Base-by-base conservation (phyloP, 176 grass and related monocot species). In the Oryza meridionalis region DNA sequence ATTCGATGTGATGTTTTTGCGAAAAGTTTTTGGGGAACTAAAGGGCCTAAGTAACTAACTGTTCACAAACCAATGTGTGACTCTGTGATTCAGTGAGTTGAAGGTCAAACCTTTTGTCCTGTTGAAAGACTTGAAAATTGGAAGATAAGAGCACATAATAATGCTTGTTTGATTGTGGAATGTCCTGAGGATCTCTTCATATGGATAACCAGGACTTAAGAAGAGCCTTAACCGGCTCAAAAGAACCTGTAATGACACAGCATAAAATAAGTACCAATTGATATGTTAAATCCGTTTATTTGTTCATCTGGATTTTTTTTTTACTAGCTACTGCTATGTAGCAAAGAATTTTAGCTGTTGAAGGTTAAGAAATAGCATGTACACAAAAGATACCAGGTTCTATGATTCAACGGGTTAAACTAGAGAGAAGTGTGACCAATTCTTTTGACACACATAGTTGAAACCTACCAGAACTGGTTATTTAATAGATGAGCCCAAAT, bases 111-210 rank as follows among this genome's bases (percentile, higher is more conserved):
- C 93, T 98, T 90, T 93, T 45, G 96, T 98, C 72, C 93, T 68
- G 77, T 98, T 95, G 63, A 93, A 98, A 69, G 93, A 93, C 45
- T 69, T 95, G 59, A 98, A 95, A 75, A 93, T 72, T 6, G 95
- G 92, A 72, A 98, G 85, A 66, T 98, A 98, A 15, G 96, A 98
- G 78, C 96, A 98, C 96, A 98, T 98, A 69, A 98, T 82, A 73
- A 91, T 90, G 82, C 88, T 86, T 22, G 96, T 95, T 86, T 98
- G 96, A 70, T 98, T 98, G 82, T 98, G 96, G 72, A 88, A 98
- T 77, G 89, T 90, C 46, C 88, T 98, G 76, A 98, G 69, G 21
- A 90, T 95, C 82, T 98, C 96, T 90, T 98, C 96, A 53, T 95
- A 98, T 0, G 96, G 96, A 81, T 98, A 98, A 9, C 96, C 96